Evolutionary conservation across 805 yeast species (phyloP), one percentile per base, ranked within the genome.

Genomic region (Myxozyma kluyveri): DNA sequence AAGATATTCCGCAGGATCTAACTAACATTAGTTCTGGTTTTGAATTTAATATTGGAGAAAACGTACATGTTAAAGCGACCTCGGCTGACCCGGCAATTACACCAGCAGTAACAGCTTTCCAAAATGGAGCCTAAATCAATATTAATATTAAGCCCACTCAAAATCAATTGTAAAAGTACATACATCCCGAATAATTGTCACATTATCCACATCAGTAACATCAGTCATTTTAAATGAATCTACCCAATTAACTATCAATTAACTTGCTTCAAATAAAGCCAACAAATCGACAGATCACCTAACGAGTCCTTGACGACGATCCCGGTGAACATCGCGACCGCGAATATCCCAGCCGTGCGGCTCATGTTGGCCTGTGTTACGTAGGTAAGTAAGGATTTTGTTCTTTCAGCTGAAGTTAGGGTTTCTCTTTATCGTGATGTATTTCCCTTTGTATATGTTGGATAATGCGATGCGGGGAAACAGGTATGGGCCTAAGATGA

Each of bases 1-100:
- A 45, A 68, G 56, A 52, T 68, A 70, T 51, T 73, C 76, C 33
- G 72, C 57, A 2, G 76, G 75, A 54, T 72, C 70, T 72, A 52
- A 27, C 7, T 10, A 10, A 21, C 26, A 14, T 19, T 18, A 23
- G 10, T 19, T 27, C 17, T 7, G 33, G n/a, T 42, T 18, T 18
- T 17, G 3, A 9, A n/a, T 42, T 19, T 23, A 42, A 19, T 17
- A 18, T 29, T 35, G 23, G 22, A 22, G n/a, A 10, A 17, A n/a
- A 52, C 70, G 49, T 47, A 67, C 70, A 72, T 1, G 75, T 72
- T 10, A 68, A 49, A n/a, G 55, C 51, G 31, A 69, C 61, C 58
- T 72, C 74, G 12, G 65, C 67, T 18, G 65, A 60, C 21, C 71
- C 69, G 17, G 75, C 75, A 5, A 68, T 42, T 22, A 63, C 60